phyloP scores from a whole-genome alignment of 1,139 yeast species.

The Candida albicans region DNA sequence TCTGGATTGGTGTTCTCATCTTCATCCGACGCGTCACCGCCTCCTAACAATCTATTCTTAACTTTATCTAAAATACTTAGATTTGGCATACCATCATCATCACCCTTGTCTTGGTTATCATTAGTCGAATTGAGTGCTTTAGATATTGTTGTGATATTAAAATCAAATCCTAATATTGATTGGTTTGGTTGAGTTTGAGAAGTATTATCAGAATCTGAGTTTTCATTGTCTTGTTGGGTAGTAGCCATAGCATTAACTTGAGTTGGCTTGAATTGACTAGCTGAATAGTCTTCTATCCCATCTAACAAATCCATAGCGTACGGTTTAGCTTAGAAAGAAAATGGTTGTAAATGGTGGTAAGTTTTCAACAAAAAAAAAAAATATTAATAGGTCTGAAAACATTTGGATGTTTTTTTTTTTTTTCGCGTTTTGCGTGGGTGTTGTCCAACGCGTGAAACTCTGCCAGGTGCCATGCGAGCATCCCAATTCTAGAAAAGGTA shows the following conservation, averaged over 20 bases:
- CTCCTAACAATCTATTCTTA: constrained; percentile 18
- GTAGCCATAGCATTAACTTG: constrained; percentile 1
- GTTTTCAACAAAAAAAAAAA: background rate
- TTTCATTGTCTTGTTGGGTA: constrained; percentile 12
- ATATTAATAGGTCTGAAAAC: too few relatives aligned
- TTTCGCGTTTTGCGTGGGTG: too few relatives aligned
- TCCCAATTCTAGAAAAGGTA: too few relatives aligned
- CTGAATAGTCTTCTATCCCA: constrained; percentile 16
- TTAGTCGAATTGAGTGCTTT: constrained; percentile 10
- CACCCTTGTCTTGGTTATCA: background rate
- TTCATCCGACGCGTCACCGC: constrained; percentile 3
- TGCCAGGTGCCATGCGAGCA: too few relatives aligned
- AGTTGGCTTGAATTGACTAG: constrained; percentile 10
- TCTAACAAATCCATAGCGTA: constrained; percentile 21
- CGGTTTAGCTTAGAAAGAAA: background rate
- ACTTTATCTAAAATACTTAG: constrained; percentile 19
- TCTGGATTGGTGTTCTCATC: constrained; percentile 4
- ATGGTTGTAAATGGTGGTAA: background rate
- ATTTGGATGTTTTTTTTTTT: too few relatives aligned
- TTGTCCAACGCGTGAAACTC: too few relatives aligned
- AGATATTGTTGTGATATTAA: constrained; percentile 18
- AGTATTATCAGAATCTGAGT: constrained; percentile 5
- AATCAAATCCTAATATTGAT: constrained; percentile 13
- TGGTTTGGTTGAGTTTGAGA: background rate
- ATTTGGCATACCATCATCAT: constrained; percentile 5